Conservation (phyloP, 2,329 filamentous ascomycete species). For the Aspergillus aculeatus region DNA sequence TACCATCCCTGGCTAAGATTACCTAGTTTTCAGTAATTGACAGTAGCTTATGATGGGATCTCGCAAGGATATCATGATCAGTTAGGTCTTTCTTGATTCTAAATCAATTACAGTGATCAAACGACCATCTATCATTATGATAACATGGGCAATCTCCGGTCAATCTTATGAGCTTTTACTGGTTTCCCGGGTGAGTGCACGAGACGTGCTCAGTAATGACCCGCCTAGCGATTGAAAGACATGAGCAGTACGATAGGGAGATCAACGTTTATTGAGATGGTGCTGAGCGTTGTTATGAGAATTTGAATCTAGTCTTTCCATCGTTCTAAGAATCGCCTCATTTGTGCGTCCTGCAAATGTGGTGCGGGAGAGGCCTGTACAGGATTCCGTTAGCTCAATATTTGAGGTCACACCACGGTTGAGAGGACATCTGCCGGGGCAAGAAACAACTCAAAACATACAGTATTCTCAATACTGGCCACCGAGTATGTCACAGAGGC, state of each 20-base stretch:
- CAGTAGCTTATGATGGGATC: too few relatives aligned
- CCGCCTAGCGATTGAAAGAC: background rate
- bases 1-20: too few relatives aligned
- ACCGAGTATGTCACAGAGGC: slow-evolving; percentile 52
- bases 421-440: background rate
- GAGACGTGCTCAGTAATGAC: too few relatives aligned
- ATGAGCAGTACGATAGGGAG: background rate
- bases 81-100: too few relatives aligned
- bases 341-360: slow-evolving; percentile 49
- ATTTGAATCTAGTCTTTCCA: slow-evolving; percentile 55
- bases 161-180: too few relatives aligned
- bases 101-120: too few relatives aligned
- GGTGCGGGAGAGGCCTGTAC: slow-evolving; percentile 54
- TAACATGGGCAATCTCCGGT: too few relatives aligned
- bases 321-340: slow-evolving; percentile 57
- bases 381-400: slow-evolving; percentile 6
- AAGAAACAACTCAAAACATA: slow-evolving; percentile 39
- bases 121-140: too few relatives aligned
- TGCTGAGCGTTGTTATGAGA: background rate
- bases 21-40: too few relatives aligned
- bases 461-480: slow-evolving; percentile 58
- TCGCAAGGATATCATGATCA: too few relatives aligned
- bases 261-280: slow-evolving; percentile 7
- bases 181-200: too few relatives aligned
- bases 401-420: background rate